Evolutionary conservation across 2,329 filamentous ascomycete species (phyloP), one percentile per base, ranked within the genome.

Genomic region (Stagonosporopsis vannaccii): DNA sequence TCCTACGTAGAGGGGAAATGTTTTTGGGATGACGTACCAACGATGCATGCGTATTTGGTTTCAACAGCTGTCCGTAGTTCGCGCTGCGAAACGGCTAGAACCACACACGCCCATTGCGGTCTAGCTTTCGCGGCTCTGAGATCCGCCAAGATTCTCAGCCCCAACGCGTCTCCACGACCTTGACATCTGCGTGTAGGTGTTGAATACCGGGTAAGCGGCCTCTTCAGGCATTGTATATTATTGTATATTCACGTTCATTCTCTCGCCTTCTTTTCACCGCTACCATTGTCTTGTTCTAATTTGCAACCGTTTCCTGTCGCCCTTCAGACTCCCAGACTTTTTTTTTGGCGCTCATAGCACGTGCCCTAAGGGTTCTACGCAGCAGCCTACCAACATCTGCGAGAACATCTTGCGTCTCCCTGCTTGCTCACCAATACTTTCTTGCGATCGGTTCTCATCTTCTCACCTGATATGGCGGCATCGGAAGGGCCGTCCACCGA

Each of bases 1-100:
- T 50, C 35, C 48, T 47, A n/a, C 51, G 56, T 37, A 54, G 49
- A 58, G 49, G 49, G 48, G 54, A 52, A 56, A 47, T 50, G 48
- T 47, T 51, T 37, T 41, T 26, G 20, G 19, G 17, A 50, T 58
- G 55, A 58, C 55, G 55, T 58, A 53, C 32, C 22, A 12, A 44
- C 26, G 19, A 52, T 35, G 55, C 43, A 11, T 53, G 25, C 50
- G 28, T 9, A 8, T 35, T 45, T 11, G 41, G 49, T 45, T 15
- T 40, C 33, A 45, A 15, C 11, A 6, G 49, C 7, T 36, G 28
- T 13, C 50, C 17, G 50, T 53, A 53, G 50, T 58, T 52, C 49
- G 39, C 44, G 44, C 40, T 44, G 28, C 28, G 43, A 19, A 23
- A 33, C 12, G 43, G 54, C 25, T 57, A 57, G 54, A 42, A 15